Evolutionary conservation across 2,329 filamentous ascomycete species (phyloP), one percentile per base, ranked within the genome.

Genomic region (Venturia pyrina): DNA sequence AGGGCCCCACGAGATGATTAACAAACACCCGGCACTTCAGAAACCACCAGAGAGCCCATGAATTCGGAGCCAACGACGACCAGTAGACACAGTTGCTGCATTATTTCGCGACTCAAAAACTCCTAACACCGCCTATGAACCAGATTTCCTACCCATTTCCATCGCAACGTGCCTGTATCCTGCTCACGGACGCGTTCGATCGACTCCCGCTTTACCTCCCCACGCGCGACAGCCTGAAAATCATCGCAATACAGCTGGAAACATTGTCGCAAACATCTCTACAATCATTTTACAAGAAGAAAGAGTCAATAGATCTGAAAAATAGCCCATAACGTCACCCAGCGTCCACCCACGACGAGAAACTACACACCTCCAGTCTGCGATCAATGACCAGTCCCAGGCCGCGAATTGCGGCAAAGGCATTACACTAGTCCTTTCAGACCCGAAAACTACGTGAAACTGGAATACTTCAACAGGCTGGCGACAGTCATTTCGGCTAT

Each of bases 401-500:
- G 60, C 60, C 60, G 37, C 43, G 37, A 62, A 40, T 40, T 40
- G 43, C 37, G 60, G 60, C 60, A 7, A 17, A 46, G 40, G 43
- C 43, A 46, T n/a, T 11, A 43, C 15, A 28, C n/a, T 62, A 62
- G 60, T 17, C 40, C 5, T 21, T 1, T 6, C 24, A 62, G 40
- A 62, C 40, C 37, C 17, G 37, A 17, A 21, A 46, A 66, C 34
- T 63, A 66, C 66, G 65, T 64, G 63, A 68, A 64, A 21, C 69
- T 71, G 70, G 70, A 69, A 53, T 70, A 66, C 68, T 64, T 70
- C 60, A 62, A 67, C 66, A 77, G 72, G 67, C 70, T 78, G 74
- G 76, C 75, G 70, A 74, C 73, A 67, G 75, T 72, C 67, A 73
- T 78, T 69, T 74, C 75, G 70, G 76, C 75, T 62, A 78, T 78